phyloP scores from a whole-genome alignment of 345 rosid genomes.

The Mercurialis annua region DNA sequence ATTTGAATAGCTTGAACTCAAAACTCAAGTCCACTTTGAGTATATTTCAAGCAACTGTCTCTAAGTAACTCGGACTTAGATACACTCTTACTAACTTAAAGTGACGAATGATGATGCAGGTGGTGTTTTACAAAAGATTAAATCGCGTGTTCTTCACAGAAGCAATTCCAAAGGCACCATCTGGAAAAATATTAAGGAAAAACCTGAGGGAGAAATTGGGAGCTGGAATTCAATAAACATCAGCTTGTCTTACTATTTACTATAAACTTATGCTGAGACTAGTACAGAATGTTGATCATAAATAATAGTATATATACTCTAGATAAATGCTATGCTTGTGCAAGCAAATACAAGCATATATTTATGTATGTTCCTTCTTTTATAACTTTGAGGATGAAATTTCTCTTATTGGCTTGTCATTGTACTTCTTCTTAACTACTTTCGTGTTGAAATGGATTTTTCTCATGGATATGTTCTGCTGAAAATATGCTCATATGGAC shows the following conservation, averaged over 20 bases:
- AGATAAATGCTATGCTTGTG: background rate
- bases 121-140: constrained; percentile 30
- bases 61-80: no score
- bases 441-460: no score
- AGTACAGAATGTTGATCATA: background rate
- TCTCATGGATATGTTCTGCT: no score
- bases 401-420: background rate
- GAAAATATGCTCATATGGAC: no score
- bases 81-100: no score
- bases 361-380: background rate
- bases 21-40: no score
- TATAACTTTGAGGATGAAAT: background rate
- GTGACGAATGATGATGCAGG: constrained; percentile 16
- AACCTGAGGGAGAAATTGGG: constrained; percentile 19
- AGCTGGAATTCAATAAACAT: constrained; percentile 8
- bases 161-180: constrained; percentile 33
- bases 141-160: constrained; percentile 21
- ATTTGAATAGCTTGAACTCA: no score
- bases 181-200: constrained; percentile 30
- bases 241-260: background rate
- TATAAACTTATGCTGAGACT: background rate
- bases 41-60: no score
- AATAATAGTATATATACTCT: background rate
- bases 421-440: background rate
- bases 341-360: background rate